phyloP scores from a whole-genome alignment of 2,329 filamentous ascomycete genomes.

The Botrytis porri region DNA sequence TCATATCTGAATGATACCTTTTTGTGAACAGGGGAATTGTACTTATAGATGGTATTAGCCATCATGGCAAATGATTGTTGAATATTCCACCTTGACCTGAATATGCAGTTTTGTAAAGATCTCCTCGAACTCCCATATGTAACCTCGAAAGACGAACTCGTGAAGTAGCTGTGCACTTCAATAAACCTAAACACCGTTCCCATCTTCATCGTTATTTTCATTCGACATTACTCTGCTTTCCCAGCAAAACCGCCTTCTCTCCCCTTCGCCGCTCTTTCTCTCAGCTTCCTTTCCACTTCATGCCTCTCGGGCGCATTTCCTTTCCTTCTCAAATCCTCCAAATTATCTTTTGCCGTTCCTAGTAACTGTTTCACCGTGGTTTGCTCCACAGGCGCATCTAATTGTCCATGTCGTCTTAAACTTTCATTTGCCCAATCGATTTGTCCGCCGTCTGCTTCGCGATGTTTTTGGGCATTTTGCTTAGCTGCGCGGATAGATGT shows the following conservation, averaged over 20 bases:
- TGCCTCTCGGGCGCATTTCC: constrained; percentile 6
- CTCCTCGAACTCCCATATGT: background rate
- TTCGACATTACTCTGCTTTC: constrained; percentile 8
- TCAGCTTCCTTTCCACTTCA: constrained; percentile 32
- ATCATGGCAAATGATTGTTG: constrained; percentile 13
- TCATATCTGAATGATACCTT: constrained; percentile 22
- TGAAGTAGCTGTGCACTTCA: background rate
- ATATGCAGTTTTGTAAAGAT: background rate
- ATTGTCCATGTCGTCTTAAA: constrained; percentile 49
- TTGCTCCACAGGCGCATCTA: constrained; percentile 42
- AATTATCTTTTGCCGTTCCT: constrained; percentile 26
- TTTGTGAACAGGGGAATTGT: constrained; percentile 20
- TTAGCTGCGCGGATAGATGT: constrained; percentile 66
- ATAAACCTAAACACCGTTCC: background rate
- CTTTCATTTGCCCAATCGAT: constrained; percentile 54
- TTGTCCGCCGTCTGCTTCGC: constrained; percentile 56
- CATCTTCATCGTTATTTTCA: background rate
- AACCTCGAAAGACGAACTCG: background rate
- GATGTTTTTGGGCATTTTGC: constrained; percentile 57
- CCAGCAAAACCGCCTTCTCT: constrained; percentile 14
- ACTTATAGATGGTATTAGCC: constrained; percentile 24
- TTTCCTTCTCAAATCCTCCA: constrained; percentile 23
- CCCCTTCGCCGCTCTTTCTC: constrained; percentile 27
- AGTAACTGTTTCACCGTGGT: constrained; percentile 37
- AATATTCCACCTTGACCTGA: background rate